phyloP scores from a whole-genome alignment of 345 rosid species.

The Eucalyptus shirleyi region DNA sequence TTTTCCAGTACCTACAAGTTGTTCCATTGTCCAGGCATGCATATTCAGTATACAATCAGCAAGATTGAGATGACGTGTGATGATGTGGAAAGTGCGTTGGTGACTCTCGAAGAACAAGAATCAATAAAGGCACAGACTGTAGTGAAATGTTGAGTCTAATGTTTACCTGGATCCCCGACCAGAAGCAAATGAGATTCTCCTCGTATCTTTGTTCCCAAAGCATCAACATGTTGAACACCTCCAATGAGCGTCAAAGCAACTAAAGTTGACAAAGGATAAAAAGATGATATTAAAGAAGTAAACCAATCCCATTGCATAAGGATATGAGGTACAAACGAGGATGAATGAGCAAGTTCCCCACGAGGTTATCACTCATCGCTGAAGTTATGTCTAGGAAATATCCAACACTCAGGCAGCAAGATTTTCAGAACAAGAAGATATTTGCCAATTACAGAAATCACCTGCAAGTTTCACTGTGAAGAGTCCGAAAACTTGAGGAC shows the following conservation, averaged over 20 bases:
- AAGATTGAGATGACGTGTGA: not conserved
- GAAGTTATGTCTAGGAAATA: not conserved
- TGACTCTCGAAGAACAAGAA: not conserved
- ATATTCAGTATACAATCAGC: not conserved
- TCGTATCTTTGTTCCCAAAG: constrained; percentile 89
- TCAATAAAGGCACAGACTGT: not conserved
- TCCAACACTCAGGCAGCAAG: not conserved
- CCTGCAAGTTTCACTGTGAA: constrained; percentile 99
- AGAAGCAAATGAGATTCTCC: constrained; percentile 98
- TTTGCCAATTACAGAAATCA: not conserved
- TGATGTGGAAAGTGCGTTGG: not conserved
- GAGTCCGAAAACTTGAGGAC: constrained; percentile 97
- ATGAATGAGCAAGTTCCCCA: not conserved
- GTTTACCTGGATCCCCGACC: constrained; percentile 89
- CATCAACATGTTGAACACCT: constrained; percentile 95
- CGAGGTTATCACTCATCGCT: not conserved
- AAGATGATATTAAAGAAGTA: not conserved
- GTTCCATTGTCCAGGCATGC: not conserved
- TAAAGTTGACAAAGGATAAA: constrained; percentile 10
- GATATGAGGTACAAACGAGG: not conserved
- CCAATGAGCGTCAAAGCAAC: constrained; percentile 91
- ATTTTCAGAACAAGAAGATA: not conserved
- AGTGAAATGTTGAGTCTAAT: not conserved
- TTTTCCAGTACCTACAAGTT: constrained; percentile 79
- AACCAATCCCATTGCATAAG: not conserved